Base-by-base conservation (phyloP, 768 basidiomycete genomes). In the Hortiboletus campestris region DNA sequence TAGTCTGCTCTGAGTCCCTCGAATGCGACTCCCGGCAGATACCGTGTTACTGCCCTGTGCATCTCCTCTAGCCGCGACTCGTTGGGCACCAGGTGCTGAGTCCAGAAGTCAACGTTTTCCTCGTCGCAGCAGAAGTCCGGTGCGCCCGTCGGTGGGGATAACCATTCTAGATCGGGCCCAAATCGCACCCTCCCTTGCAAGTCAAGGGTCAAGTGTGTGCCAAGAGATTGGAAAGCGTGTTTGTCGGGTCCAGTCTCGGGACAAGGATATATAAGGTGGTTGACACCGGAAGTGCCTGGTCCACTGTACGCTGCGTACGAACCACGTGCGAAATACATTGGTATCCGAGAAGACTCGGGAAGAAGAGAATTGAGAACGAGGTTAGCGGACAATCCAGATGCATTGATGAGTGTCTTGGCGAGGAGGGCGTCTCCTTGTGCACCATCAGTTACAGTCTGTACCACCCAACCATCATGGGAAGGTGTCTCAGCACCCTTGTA, bases 91-190 rank as follows among this genome's bases (percentile, higher is more conserved):
- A 96, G 74, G 66, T 86, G 77, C 39, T 74, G 73, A 22, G 71
- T 76, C 94, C 94, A 97, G 65, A 91, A 94, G 58, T 94, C 88
- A 1, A 77, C 72, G 34, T 82, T 80, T 19, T 78, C 76, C 53
- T 79, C 70, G 36, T 76, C 57, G 34, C 22, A 43, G 25, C 72
- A 67, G 25, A 69, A 68, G 19, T 69, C 64, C 6, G 49, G 51
- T 46, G 64, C 60, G 20, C 60, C 45, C 6, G 69, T 54, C 25
- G 81, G 80, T 3, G 86, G 84, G 3, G 80, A 75, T 62, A 97
- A 77, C 89, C 91, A 92, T 67, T 97, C 88, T 16, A 97, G 78
- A 66, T 98, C 93, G 6, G 96, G 96, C 0, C 96, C 96, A 70
- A 98, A 98, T 31, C 84, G 83, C 49, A 98, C 80, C 57, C 89